These are phyloP conservation scores for Apiospora sp. DNA, from an alignment of 2,329 filamentous ascomycete genomes.

Conservation along the genomic window DNA sequence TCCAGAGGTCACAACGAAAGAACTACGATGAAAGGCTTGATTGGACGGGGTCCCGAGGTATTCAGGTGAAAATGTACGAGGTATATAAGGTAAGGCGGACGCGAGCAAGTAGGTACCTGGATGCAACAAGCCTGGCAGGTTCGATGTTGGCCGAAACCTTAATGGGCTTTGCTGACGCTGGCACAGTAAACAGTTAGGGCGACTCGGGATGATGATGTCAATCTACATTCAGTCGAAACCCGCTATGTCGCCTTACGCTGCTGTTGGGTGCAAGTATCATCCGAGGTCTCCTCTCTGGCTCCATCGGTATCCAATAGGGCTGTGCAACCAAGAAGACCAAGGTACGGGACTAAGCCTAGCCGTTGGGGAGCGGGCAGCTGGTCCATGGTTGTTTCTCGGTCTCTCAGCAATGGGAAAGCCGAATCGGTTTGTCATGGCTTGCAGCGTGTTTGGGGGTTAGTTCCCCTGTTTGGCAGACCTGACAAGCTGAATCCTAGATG, in stretches of 20 bases:
- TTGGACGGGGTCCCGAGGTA: not conserved
- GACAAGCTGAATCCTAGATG: not conserved
- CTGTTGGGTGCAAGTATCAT: constrained; percentile 7
- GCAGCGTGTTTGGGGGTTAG: constrained; percentile 18
- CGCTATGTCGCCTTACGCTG: constrained; percentile 10
- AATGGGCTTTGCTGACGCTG: constrained; percentile 9
- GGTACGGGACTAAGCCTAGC: not conserved
- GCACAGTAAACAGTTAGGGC: not conserved
- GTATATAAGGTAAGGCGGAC: not conserved
- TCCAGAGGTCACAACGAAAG: not conserved
- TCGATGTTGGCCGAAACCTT: constrained; percentile 7
- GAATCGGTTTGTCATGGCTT: constrained; percentile 21
- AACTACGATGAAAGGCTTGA: not conserved
- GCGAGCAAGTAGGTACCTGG: not conserved
- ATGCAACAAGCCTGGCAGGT: not conserved
- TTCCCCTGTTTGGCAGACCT: not conserved
- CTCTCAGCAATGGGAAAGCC: constrained; percentile 8
- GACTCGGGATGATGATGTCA: constrained; percentile 20
- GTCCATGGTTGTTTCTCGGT: not conserved
- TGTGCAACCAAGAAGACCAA: not conserved
- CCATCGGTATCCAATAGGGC: constrained; percentile 21
- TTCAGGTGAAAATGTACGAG: not conserved
- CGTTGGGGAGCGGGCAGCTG: constrained; percentile 2
- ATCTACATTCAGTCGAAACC: constrained; percentile 18
- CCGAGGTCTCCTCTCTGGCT: constrained; percentile 16